These are phyloP conservation scores for Ganoderma sinense DNA, from an alignment of 1,284 basidiomycete species.

Conservation along the genomic window DNA sequence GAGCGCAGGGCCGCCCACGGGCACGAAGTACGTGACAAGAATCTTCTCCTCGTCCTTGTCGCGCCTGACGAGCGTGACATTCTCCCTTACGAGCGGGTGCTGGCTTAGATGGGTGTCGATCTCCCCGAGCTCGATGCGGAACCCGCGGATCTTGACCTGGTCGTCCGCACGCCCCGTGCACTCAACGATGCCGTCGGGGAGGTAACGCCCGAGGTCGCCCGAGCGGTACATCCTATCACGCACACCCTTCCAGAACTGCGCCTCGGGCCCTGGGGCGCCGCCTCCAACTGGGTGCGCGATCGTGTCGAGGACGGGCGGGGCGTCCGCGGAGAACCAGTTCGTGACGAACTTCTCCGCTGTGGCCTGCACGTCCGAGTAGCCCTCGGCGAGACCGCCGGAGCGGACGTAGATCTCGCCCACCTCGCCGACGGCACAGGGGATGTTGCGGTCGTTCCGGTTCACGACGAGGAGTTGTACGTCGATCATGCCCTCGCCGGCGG, in stretches of 20 bases:
- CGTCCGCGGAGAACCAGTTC: conserved; percentile 86
- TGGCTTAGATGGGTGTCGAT: conserved; percentile 97
- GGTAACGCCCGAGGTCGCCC: conserved; percentile 95
- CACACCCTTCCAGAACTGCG: conserved; percentile 94
- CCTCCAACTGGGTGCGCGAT: conserved; percentile 65
- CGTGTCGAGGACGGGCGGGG: conserved; percentile 70
- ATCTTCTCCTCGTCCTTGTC: conserved; percentile 99
- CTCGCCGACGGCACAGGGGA: conserved; percentile 95
- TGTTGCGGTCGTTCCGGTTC: conserved; percentile 89
- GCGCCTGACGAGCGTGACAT: conserved; percentile 95
- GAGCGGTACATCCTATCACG: conserved; percentile 98
- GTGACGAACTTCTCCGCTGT: conserved; percentile 91
- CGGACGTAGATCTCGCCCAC: conserved; percentile 99
- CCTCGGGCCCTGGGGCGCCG: conserved; percentile 70
- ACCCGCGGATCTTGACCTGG: conserved; percentile 99
- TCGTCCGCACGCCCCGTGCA: conserved; percentile 98
- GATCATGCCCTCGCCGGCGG: conserved; percentile 97
- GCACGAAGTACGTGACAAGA: conserved; percentile 98
- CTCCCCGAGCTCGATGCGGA: conserved; percentile 98
- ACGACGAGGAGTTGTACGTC: conserved; percentile 98
- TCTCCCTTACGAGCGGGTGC: conserved; percentile 94
- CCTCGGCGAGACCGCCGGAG: conserved; percentile 95
- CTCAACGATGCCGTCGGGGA: conserved; percentile 94
- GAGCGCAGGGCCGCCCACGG: conserved; percentile 75
- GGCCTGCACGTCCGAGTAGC: conserved; percentile 89